Evolutionary conservation across 1,284 basidiomycete genomes (phyloP).

Genomic region (Moesziomyces aphidis): DNA sequence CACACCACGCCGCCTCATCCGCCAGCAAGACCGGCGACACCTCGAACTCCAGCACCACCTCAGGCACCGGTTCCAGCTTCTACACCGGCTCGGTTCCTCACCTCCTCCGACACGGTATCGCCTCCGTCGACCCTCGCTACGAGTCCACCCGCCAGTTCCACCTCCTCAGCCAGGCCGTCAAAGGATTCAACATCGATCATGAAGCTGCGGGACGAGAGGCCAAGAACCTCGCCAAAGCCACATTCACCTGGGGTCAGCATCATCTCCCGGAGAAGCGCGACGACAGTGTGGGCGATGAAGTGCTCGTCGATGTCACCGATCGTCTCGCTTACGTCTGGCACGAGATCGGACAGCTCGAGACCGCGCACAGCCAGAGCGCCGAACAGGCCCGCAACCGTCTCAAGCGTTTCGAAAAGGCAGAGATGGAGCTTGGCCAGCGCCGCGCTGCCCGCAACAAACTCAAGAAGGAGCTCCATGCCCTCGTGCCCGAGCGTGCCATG

Average conservation of each 20-base stretch:
- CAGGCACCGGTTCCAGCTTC: conserved; percentile 27
- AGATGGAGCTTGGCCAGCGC: conserved; percentile 50
- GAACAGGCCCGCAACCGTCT: conserved; percentile 52
- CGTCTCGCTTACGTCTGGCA: conserved; percentile 58
- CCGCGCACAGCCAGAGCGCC: conserved; percentile 48
- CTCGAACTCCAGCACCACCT: conserved; percentile 8
- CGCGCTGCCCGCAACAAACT: conserved; percentile 51
- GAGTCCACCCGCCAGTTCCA: conserved; percentile 57
- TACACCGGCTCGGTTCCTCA: conserved; percentile 59
- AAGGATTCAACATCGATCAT: conserved; percentile 59
- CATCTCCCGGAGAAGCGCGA: conserved; percentile 53
- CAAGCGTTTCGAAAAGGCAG: conserved; percentile 52
- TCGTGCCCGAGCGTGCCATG: conserved; percentile 54
- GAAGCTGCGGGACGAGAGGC: conserved; percentile 53
- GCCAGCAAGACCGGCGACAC: conserved; percentile 9
- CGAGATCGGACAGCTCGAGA: conserved; percentile 57
- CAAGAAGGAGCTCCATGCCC: conserved; percentile 52
- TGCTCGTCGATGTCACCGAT: conserved; percentile 54
- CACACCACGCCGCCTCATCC: conserved; percentile 34
- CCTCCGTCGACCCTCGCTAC: conserved; percentile 60
- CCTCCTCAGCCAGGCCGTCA: conserved; percentile 54
- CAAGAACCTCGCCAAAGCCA: conserved; percentile 51
- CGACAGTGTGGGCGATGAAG: conserved; percentile 55
- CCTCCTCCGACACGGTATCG: conserved; percentile 54
- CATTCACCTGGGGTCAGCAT: conserved; percentile 56